Evolutionary conservation across 176 grass and related monocot species (phyloP).

Genomic region (Musa troglodytarum): DNA sequence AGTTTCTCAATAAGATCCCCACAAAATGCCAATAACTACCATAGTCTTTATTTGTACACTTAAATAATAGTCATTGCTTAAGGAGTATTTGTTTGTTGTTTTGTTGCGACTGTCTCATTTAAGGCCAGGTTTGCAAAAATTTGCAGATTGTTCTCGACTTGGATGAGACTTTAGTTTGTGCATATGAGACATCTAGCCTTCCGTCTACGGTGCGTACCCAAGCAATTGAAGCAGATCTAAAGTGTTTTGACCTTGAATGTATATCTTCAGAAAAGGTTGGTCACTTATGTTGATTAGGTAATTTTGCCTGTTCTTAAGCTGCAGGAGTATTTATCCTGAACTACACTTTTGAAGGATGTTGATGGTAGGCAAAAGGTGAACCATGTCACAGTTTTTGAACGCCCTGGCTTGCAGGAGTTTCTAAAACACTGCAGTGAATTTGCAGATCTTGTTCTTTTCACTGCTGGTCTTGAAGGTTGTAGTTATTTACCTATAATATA

Average conservation of each 20-base stretch:
- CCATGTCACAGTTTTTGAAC: slow-evolving; percentile 80
- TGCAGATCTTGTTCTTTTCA: slow-evolving; percentile 91
- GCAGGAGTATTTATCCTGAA: background rate
- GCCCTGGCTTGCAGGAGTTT: slow-evolving; percentile 85
- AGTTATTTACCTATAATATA: slow-evolving; percentile 2
- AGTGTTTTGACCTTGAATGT: slow-evolving; percentile 94
- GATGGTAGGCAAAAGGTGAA: slow-evolving; percentile 70
- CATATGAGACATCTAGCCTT: slow-evolving; percentile 86
- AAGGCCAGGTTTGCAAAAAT: background rate
- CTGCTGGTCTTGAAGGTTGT: slow-evolving; percentile 87
- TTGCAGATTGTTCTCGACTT: slow-evolving; percentile 95
- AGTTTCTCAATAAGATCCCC: no score
- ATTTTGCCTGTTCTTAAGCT: background rate
- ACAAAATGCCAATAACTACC: no score
- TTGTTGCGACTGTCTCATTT: background rate
- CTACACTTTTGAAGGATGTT: slow-evolving; percentile 42
- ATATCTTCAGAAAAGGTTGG: slow-evolving; percentile 77
- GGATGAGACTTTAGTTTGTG: slow-evolving; percentile 98
- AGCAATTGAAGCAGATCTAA: slow-evolving; percentile 81
- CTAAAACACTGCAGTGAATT: slow-evolving; percentile 67
- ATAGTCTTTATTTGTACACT: no score
- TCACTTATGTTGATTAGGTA: background rate
- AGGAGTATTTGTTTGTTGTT: background rate
- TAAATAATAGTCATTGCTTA: no score
- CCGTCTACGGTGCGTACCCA: slow-evolving; percentile 64